A percentile compares a stretch with the other conserved stretches of the same genome.
phyloP scores from a whole-genome alignment of 257 asterid species.

The Hygrophila difformis region DNA sequence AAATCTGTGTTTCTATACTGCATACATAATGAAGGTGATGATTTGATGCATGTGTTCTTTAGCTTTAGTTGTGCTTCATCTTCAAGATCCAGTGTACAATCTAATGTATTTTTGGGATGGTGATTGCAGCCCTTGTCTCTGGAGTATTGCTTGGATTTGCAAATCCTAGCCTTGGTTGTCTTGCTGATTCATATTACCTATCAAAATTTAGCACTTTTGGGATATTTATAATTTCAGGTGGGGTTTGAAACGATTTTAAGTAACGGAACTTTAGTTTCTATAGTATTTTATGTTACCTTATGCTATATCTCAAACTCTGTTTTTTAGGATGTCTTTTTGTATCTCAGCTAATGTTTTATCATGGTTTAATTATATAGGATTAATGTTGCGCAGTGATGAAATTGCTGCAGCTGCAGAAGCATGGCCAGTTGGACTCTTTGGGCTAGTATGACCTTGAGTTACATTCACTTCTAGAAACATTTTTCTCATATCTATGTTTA shows the following conservation, averaged over 20 bases:
- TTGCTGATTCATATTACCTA: slow-evolving; percentile 59
- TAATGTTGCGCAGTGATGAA: slow-evolving; percentile 74
- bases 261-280: background rate
- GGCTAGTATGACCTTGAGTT: slow-evolving; percentile 54
- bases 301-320: background rate
- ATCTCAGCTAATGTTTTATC: slow-evolving; percentile 9
- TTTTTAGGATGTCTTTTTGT: slow-evolving; percentile 1
- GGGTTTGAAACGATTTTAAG: slow-evolving; percentile 5
- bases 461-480: slow-evolving; percentile 11
- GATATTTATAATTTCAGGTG: slow-evolving; percentile 79
- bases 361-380: slow-evolving; percentile 34
- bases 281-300: too few relatives aligned
- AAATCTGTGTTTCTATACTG: background rate
- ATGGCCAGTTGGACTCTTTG: slow-evolving; percentile 94
- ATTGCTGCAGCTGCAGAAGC: slow-evolving; percentile 88
- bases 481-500: background rate
- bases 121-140: slow-evolving; percentile 64
- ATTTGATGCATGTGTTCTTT: too few relatives aligned
- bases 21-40: background rate
- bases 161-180: slow-evolving; percentile 81
- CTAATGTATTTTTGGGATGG: slow-evolving; percentile 15
- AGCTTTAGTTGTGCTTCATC: background rate
- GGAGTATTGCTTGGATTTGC: slow-evolving; percentile 79
- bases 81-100: background rate
- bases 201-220: slow-evolving; percentile 85